Evolutionary conservation across 2,329 filamentous ascomycete species (phyloP), one percentile per base, ranked within the genome.

Genomic region (Monosporascus sp.): DNA sequence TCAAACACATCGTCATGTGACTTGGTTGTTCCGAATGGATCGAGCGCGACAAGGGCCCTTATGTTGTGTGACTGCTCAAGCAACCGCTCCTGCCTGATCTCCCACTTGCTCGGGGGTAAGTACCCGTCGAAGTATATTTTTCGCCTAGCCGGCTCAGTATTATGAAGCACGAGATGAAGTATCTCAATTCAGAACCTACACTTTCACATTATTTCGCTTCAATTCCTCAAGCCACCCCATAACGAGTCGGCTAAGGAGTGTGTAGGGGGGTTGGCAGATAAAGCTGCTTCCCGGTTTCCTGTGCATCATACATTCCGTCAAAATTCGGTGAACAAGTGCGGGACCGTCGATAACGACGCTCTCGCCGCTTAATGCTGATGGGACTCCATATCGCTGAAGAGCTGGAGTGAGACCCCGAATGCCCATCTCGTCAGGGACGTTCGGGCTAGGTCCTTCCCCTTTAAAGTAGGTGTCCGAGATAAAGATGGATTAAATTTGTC

Each of bases 51-150:
- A 47, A 80, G 74, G 2, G 70, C 68, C 40, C 78, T 76, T 22
- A 92, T 71, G 22, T 81, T 77, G 4, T 72, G 70, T 7, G 87
- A 81, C 22, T 77, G 81, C 20, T 74, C 77, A 49, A 82, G 73
- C 37, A 88, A 74, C 37, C 91, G 79, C 9, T 78, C 69, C 49
- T 85, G 71, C 5, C 91, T 81, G 7, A 84, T 81, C 0, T 72
- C 67, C 37, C 78, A 76, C 66, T 96, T 96, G 5, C 75, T 69
- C 0, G 67, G 54, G 0, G 93, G 93, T 1, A 97, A 77, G 52
- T 83, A 86, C 16, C 91, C 91, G 68, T 97, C 93, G 63, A 97
- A 97, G 67, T 87, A 91, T 51, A 97, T 88, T 47, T 78, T 82
- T 54, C 81, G 73, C 60, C 85, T 89, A 54, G 54, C 58, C 35